phyloP scores from a whole-genome alignment of 495 filamentous ascomycete genomes.

The Lasiosphaeriaceae sp. region DNA sequence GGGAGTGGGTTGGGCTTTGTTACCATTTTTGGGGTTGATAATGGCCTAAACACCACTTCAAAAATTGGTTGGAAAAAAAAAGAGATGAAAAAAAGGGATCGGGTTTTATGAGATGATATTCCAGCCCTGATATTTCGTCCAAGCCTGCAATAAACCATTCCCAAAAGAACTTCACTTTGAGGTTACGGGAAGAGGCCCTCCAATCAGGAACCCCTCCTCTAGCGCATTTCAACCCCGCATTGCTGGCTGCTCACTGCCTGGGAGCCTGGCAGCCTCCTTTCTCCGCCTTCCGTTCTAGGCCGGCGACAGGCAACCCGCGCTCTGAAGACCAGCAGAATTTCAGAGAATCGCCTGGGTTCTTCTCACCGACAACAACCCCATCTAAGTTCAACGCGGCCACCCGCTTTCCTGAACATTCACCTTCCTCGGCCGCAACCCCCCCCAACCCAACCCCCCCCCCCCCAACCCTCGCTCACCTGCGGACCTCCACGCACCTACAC shows the following conservation, averaged over 20 bases:
- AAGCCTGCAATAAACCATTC: too few relatives aligned
- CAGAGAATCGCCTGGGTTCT: neutral
- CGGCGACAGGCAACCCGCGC: conserved; percentile 4
- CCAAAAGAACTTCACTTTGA: too few relatives aligned
- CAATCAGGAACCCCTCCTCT: neutral
- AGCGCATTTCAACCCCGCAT: conserved; percentile 10
- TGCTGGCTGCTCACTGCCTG: neutral
- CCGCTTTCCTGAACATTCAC: neutral
- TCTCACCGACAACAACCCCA: conserved; percentile 1
- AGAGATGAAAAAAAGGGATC: too few relatives aligned
- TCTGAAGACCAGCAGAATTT: neutral
- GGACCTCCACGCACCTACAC: neutral
- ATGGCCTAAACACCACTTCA: too few relatives aligned
- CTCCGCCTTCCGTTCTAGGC: conserved; percentile 21
- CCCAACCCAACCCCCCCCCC: conserved; percentile 6
- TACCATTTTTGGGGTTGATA: too few relatives aligned
- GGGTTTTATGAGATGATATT: too few relatives aligned
- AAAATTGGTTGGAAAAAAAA: too few relatives aligned
- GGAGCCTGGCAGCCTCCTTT: conserved; percentile 10
- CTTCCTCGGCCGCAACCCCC: neutral
- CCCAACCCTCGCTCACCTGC: neutral
- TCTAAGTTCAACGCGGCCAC: neutral
- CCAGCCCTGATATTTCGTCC: too few relatives aligned
- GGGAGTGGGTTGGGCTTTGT: too few relatives aligned
- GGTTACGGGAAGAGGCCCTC: too few relatives aligned